Conservation (phyloP, 2,329 filamentous ascomycete genomes). For the Penicillium sp. region DNA sequence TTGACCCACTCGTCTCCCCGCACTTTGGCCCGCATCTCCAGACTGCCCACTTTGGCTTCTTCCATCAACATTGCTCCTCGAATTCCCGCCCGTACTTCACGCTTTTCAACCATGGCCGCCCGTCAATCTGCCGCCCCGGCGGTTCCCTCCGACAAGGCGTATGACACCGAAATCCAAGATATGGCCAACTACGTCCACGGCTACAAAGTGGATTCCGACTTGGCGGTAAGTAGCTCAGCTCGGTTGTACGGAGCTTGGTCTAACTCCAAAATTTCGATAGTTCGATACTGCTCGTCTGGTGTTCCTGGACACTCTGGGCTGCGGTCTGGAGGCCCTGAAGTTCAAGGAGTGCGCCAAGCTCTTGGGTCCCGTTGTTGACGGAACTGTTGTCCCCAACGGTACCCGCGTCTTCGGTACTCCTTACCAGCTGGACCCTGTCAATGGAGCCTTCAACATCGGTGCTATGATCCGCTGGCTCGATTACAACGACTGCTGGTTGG, state of each 20-base stretch:
- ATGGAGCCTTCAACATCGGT: constrained; percentile 97
- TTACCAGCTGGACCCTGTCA: constrained; percentile 92
- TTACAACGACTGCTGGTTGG: constrained; percentile 99
- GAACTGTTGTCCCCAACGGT: constrained; percentile 88
- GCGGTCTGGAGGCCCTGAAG: constrained; percentile 89
- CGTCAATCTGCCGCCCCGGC: constrained; percentile 42
- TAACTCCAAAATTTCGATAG: constrained; percentile 23
- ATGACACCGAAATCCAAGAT: constrained; percentile 91
- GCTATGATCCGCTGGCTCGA: constrained; percentile 99
- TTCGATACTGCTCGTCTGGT: constrained; percentile 96
- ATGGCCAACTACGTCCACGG: constrained; percentile 95
- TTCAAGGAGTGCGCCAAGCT: constrained; percentile 97
- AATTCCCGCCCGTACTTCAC: constrained; percentile 24
- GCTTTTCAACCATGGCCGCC: constrained; percentile 48
- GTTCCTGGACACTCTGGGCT: constrained; percentile 94
- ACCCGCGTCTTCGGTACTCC: constrained; percentile 87
- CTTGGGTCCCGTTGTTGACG: constrained; percentile 86
- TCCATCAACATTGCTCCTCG: constrained; percentile 24
- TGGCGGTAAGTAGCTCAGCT: constrained; percentile 68
- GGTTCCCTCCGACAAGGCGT: constrained; percentile 54
- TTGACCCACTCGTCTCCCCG: constrained; percentile 44
- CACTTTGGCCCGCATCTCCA: constrained; percentile 50
- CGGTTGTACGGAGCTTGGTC: not conserved
- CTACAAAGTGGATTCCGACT: constrained; percentile 84
- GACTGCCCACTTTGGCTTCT: constrained; percentile 29